Evolutionary conservation across 2,329 filamentous ascomycete genomes (phyloP).

Genomic region (Scytalidium sp.): DNA sequence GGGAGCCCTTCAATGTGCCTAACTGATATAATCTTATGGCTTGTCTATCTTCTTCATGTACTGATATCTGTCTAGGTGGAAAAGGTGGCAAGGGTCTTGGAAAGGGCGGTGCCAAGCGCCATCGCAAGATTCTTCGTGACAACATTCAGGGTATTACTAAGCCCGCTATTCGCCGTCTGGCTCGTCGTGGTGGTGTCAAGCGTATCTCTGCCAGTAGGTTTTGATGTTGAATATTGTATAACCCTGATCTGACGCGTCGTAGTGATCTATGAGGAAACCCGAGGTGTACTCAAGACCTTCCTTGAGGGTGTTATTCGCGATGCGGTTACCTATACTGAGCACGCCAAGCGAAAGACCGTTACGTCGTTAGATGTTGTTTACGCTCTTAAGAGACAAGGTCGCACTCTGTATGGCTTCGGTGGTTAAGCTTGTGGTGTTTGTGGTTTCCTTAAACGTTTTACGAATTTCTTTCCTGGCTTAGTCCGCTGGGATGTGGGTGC

Average conservation of each 20-base stretch:
- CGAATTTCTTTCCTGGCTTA: constrained; percentile 20
- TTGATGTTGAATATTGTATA: constrained; percentile 1
- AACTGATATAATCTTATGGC: not conserved
- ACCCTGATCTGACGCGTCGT: constrained; percentile 15
- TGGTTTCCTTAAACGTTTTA: constrained; percentile 20
- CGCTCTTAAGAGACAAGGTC: constrained; percentile 64
- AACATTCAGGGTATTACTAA: constrained; percentile 99
- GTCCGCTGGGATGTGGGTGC: constrained; percentile 13
- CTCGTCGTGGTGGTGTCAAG: constrained; percentile 97
- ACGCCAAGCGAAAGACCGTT: constrained; percentile 76
- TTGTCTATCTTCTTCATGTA: constrained; percentile 16
- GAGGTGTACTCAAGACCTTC: constrained; percentile 76
- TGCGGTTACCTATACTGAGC: constrained; percentile 78
- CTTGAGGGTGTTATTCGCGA: constrained; percentile 76
- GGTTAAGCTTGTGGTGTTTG: constrained; percentile 41
- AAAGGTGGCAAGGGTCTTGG: constrained; percentile 98
- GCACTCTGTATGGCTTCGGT: constrained; percentile 67
- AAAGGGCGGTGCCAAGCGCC: constrained; percentile 98
- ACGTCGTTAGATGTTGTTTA: constrained; percentile 64
- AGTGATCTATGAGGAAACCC: constrained; percentile 82
- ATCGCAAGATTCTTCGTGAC: constrained; percentile 98
- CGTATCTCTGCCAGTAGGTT: constrained; percentile 52
- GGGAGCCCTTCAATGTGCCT: too few species aligned
- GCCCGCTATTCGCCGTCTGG: constrained; percentile 69
- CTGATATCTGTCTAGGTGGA: constrained; percentile 65